A percentile compares a stretch with the other conserved stretches of the same genome.
phyloP scores from a whole-genome alignment of 2,329 filamentous ascomycete genomes.

The Fusarium abutilonis region DNA sequence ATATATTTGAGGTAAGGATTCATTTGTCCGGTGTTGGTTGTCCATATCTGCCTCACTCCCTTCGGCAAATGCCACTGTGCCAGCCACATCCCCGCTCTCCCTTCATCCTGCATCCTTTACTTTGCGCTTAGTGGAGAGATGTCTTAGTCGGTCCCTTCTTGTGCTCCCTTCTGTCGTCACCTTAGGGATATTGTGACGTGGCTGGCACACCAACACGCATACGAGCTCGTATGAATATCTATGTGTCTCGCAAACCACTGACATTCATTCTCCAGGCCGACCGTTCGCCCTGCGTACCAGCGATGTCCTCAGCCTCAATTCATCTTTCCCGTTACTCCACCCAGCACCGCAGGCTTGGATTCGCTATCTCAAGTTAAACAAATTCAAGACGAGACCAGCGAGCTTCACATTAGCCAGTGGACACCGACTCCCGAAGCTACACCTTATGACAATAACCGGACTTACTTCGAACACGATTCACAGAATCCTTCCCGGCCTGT shows the following conservation, averaged over 20 bases:
- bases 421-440: slow-evolving; percentile 55
- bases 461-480: slow-evolving; percentile 45
- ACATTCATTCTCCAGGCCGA: slow-evolving; percentile 58
- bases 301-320: slow-evolving; percentile 70
- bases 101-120: slow-evolving; percentile 26
- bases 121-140: slow-evolving; percentile 27
- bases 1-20: slow-evolving; percentile 77
- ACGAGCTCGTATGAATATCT: slow-evolving; percentile 25
- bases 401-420: slow-evolving; percentile 53
- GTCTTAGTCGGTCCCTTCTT: slow-evolving; percentile 20
- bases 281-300: slow-evolving; percentile 68
- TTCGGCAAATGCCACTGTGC: slow-evolving; percentile 23
- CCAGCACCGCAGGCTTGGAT: slow-evolving; percentile 67
- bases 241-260: slow-evolving; percentile 34
- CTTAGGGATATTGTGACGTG: slow-evolving; percentile 24
- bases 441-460: slow-evolving; percentile 50
- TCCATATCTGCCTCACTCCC: slow-evolving; percentile 14
- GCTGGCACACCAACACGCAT: slow-evolving; percentile 24
- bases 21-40: slow-evolving; percentile 9
- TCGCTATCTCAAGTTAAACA: slow-evolving; percentile 49
- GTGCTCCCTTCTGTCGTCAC: slow-evolving; percentile 23
- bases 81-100: slow-evolving; percentile 31
- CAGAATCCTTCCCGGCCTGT: slow-evolving; percentile 40
- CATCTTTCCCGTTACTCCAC: slow-evolving; percentile 69
- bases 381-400: slow-evolving; percentile 41